Evolutionary conservation across 2,329 filamentous ascomycete genomes (phyloP), one percentile per base, ranked within the genome.

Genomic region (Claviceps sp.): DNA sequence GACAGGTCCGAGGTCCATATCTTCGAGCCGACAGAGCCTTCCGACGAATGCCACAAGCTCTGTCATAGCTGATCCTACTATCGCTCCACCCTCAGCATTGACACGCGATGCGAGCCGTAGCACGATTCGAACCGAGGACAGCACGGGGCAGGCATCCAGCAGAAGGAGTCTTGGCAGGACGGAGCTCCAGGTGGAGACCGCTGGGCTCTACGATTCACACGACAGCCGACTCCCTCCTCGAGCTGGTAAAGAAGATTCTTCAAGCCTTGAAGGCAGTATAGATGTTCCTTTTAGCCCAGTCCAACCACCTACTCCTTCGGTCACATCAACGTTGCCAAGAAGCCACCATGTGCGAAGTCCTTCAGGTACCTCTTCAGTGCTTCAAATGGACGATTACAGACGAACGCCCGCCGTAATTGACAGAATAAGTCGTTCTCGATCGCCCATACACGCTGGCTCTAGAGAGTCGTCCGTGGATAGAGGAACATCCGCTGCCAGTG

Each of bases 381-480:
- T 69, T 8, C 65, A 65, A 2, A 65, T 67, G 1, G 64, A 68
- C 30, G 71, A 73, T 7, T 58, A 67, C 40, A 61, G 68, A 56
- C 64, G 73, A 62, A 65, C 71, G 55, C 69, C 80, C 1, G 70
- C 72, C 2, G 72, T 79, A 4, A 78, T 80, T 52, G 72, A 78
- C 58, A 74, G 74, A n/a, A 77, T 80, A 47, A 75, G 69, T 55
- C 69, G 69, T 8, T 70, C 74, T 8, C 68, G 68, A 34, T 69
- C 69, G 24, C 68, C 72, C 2, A 69, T 63, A 6, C 65, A 64
- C 30, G 66, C 66, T 7, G 71, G 68, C 14, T 82, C 81, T 13
- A 71, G 78, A 54, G 77, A 78, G 6, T 82, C 79, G 1, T 83
- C 79, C 1, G 65, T 77, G 50, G 80, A 82, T 47, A 73, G 74